phyloP scores from a whole-genome alignment of 352 stramenopile species.

The Phytophthora kernoviae region DNA sequence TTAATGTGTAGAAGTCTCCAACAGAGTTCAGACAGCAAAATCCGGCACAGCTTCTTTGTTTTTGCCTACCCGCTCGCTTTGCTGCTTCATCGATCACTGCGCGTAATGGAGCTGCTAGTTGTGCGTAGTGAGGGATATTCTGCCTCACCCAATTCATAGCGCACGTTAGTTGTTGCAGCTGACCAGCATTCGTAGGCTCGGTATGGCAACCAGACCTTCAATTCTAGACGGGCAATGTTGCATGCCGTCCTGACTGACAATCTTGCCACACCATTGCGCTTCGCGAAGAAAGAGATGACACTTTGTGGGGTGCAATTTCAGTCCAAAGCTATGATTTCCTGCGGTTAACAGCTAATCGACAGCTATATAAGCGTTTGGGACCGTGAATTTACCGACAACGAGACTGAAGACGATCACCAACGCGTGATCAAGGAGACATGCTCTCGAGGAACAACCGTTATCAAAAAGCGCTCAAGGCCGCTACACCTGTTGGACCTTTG shows the following conservation, averaged over 20 bases:
- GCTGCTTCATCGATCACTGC: not conserved
- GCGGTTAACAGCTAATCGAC: too few relatives aligned
- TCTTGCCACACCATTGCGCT: too few relatives aligned
- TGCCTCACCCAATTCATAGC: slow-evolving; percentile 16
- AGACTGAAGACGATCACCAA: too few relatives aligned
- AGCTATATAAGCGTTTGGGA: too few relatives aligned
- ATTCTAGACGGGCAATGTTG: slow-evolving; percentile 8
- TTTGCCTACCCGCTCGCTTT: slow-evolving; percentile 1
- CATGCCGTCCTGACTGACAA: slow-evolving; percentile 3
- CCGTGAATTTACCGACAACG: too few relatives aligned
- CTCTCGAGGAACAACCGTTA: too few relatives aligned
- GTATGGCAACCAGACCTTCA: slow-evolving; percentile 5
- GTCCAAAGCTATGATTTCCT: too few relatives aligned
- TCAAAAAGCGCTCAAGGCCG: too few relatives aligned
- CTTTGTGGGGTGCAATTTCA: too few relatives aligned
- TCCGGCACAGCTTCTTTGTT: not conserved
- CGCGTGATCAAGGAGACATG: too few relatives aligned
- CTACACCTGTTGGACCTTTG: too few relatives aligned
- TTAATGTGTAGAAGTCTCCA: slow-evolving; percentile 1
- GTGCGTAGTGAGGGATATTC: slow-evolving; percentile 4
- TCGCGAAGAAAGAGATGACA: too few relatives aligned
- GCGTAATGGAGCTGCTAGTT: not conserved
- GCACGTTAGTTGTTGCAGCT: slow-evolving; percentile 13
- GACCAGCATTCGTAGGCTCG: not conserved
- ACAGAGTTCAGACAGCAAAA: not conserved